These are phyloP conservation scores for Phaeolepiota aurea DNA, from an alignment of 768 basidiomycete genomes.

Conservation along the genomic window DNA sequence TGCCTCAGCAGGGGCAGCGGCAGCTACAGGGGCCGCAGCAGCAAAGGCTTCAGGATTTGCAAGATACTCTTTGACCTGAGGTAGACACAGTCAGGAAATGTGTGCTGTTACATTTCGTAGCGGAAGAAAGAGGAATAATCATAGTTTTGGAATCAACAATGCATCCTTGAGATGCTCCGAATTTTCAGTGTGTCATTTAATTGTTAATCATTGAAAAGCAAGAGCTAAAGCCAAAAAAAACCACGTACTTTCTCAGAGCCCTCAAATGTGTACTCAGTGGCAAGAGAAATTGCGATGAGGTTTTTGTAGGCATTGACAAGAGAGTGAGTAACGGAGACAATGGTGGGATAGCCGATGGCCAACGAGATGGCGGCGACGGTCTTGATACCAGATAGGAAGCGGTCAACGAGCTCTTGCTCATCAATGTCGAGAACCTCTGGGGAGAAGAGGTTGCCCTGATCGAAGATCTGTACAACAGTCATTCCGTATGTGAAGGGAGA, in stretches of 20 bases:
- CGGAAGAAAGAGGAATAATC: no score
- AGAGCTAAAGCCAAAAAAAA: constrained; percentile 6
- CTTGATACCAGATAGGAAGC: constrained; percentile 91
- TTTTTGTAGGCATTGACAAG: constrained; percentile 99
- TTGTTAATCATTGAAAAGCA: constrained; percentile 22
- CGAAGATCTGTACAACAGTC: constrained; percentile 95
- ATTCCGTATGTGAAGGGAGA: constrained; percentile 99
- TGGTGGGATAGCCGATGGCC: constrained; percentile 91
- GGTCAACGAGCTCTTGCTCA: constrained; percentile 83
- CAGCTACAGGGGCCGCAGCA: constrained; percentile 60
- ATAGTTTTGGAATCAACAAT: constrained; percentile 24
- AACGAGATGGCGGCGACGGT: constrained; percentile 94
- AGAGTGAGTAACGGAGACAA: constrained; percentile 90
- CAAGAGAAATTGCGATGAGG: constrained; percentile 79
- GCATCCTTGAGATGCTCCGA: constrained; percentile 52
- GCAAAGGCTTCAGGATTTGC: constrained; percentile 99
- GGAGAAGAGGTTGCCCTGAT: constrained; percentile 87
- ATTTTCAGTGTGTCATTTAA: constrained; percentile 75
- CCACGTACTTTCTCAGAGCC: constrained; percentile 79
- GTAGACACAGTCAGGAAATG: constrained; percentile 8
- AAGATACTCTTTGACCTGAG: constrained; percentile 88
- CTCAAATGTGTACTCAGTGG: constrained; percentile 92
- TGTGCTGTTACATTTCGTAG: no score
- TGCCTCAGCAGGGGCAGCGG: constrained; percentile 49
- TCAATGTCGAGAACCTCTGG: constrained; percentile 89